phyloP scores from a whole-genome alignment of 306 rosid species.

The Begonia fuchsioides region DNA sequence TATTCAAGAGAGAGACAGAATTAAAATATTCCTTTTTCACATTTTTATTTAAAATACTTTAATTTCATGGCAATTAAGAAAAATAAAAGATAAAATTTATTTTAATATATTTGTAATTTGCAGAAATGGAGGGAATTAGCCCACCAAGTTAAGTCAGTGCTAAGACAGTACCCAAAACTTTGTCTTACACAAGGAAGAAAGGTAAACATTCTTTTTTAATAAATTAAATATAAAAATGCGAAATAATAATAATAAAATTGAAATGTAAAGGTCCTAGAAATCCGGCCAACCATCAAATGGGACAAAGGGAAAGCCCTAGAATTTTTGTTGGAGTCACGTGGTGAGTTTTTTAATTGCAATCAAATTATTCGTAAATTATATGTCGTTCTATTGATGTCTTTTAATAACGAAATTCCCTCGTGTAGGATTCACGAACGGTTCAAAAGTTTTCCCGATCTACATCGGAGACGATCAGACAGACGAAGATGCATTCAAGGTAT shows the following conservation, averaged over 20 bases:
- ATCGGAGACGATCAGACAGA: slow-evolving; percentile 94
- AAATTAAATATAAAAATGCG: no score
- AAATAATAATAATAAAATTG: no score
- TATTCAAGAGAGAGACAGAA: no score
- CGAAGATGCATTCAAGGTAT: slow-evolving; percentile 98
- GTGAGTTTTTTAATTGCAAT: slow-evolving; percentile 31
- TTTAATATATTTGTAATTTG: no score
- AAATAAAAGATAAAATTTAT: no score
- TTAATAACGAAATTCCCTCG: slow-evolving; percentile 5
- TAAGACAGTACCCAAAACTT: slow-evolving; percentile 69
- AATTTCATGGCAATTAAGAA: no score
- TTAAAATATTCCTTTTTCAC: no score
- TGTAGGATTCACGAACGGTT: slow-evolving; percentile 67
- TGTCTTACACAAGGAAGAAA: slow-evolving; percentile 81
- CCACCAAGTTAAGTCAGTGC: slow-evolving; percentile 56
- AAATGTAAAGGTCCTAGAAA: slow-evolving; percentile 66
- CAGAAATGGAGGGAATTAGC: slow-evolving; percentile 86
- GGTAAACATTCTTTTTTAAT: slow-evolving; percentile 20
- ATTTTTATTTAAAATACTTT: no score
- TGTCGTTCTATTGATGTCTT: no score
- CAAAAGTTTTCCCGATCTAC: slow-evolving; percentile 73
- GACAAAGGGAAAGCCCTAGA: slow-evolving; percentile 95
- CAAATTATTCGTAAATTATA: no score
- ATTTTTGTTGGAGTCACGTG: slow-evolving; percentile 79
- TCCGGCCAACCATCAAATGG: slow-evolving; percentile 93